These are phyloP conservation scores for Phytophthora foliorum DNA, from an alignment of 352 stramenopile species.

Conservation along the genomic window DNA sequence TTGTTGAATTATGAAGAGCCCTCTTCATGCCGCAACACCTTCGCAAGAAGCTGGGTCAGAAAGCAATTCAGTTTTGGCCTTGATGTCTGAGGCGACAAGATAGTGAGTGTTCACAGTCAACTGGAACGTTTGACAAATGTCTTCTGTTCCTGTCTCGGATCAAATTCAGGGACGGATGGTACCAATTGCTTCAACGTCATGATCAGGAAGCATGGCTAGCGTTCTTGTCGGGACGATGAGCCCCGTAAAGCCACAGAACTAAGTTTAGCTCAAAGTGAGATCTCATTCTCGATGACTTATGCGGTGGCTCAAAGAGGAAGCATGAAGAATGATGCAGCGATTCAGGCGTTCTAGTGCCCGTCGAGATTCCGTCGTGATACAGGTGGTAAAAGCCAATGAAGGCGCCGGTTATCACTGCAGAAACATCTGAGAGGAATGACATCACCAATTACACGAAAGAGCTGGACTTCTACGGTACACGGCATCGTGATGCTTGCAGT, in stretches of 20 bases:
- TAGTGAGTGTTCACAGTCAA: neutral
- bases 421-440: too few species aligned
- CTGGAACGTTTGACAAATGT: neutral
- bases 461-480: too few species aligned
- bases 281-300: neutral
- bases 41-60: conserved; percentile 3
- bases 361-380: too few species aligned
- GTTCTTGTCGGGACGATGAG: neutral
- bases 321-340: too few species aligned
- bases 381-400: too few species aligned
- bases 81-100: conserved; percentile 29
- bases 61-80: neutral
- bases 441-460: too few species aligned
- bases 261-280: neutral
- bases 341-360: too few species aligned
- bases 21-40: neutral
- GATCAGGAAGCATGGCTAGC: neutral
- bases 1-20: conserved; percentile 19
- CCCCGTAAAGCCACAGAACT: neutral
- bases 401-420: too few species aligned
- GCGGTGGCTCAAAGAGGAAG: too few species aligned
- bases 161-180: conserved; percentile 1
- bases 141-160: neutral
- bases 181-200: conserved; percentile 19
- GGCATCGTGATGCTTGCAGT: too few species aligned